Evolutionary conservation across 163 green algal genomes (phyloP).

Genomic region (Coccomyxa subellipsoidea): DNA sequence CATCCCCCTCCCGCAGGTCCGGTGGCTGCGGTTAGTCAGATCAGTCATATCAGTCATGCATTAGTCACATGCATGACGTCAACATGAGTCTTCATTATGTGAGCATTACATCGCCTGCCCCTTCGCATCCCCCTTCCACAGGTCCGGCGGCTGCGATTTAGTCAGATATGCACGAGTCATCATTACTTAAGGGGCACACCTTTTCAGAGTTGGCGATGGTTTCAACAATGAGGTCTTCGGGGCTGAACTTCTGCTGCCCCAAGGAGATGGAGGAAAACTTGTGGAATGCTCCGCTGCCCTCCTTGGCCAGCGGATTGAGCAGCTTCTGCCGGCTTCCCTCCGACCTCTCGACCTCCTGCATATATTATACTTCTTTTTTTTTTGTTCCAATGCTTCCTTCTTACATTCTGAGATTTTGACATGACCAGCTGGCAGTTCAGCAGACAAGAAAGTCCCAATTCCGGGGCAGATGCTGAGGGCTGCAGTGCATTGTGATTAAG

Average conservation of each 20-base stretch:
- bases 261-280: neutral
- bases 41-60: no score
- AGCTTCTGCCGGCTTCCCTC: conserved; percentile 1
- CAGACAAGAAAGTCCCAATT: no score
- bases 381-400: no score
- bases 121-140: neutral
- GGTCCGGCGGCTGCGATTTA: neutral
- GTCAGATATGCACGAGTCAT: neutral
- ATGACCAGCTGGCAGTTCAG: no score
- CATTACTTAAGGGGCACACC: neutral
- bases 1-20: neutral
- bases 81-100: no score
- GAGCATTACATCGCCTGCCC: neutral
- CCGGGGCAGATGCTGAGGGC: no score
- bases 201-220: neutral
- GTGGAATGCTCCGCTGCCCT: neutral
- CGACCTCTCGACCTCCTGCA: neutral
- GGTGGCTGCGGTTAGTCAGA: neutral
- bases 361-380: neutral
- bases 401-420: no score
- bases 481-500: no score
- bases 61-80: neutral
- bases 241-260: neutral
- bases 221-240: neutral
- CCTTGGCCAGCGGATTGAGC: neutral